Base-by-base conservation (phyloP, 768 basidiomycete species). In the Trichaptum fuscoviolaceum region DNA sequence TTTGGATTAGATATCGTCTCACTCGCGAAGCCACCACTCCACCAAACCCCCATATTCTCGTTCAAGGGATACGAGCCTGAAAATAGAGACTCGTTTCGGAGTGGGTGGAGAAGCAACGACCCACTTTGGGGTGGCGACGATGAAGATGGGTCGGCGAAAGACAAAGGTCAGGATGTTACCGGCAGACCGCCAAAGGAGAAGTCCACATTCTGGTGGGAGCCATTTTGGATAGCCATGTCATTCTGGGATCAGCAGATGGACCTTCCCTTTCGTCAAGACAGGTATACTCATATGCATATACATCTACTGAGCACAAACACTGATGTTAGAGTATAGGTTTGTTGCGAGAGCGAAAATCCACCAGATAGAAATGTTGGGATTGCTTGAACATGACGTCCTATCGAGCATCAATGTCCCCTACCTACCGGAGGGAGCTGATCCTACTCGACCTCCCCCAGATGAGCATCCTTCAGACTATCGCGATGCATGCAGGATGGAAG, bases 271-370 rank as follows among this genome's bases (percentile, higher is more conserved):
- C 82, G 93, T 62, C 77, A 80, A 70, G 92, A 93, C 75, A 84
- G 93, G 92, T 91, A 66, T 58, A 3, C 64, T 24, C n/a, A 61
- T n/a, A 24, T 18, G 27, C 36, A 36, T 27, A 18, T 23, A 59
- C 24, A 1, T 61, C 18, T 35, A 12, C 15, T 15, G 12, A 25
- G 24, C 24, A 60, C 62, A 42, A 27, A 68, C 36, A 27, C 67
- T 58, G 34, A 36, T 30, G 25, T 26, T n/a, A 7, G 61, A 70
- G 63, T 66, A 52, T 20, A 95, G 96, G 67, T 99, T 98, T 74
- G 82, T 98, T 26, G 90, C 94, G 6, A 87, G 96, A 34, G 95
- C 92, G n/a, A 93, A 93, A 78, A 96, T 97, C 94, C 93, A 95
- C 71, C 93, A 96, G 73, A 94, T 97, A 52, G 92, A 97, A 73